These are phyloP conservation scores for Cenchrus purpureus DNA, from an alignment of 176 grass and related monocot species.

Conservation along the genomic window DNA sequence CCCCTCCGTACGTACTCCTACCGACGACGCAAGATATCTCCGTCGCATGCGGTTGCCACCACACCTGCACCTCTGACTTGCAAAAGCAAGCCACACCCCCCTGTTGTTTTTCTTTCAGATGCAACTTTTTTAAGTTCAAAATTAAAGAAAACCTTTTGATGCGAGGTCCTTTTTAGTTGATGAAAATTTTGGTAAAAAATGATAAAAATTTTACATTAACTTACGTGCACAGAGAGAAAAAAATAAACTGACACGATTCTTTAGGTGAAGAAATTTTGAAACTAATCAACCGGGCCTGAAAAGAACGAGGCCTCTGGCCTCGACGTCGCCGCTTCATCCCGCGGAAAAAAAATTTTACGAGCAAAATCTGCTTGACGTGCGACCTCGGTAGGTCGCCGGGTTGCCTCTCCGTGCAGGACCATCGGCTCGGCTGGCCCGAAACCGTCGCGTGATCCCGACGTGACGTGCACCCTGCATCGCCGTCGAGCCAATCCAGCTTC, in stretches of 20 bases:
- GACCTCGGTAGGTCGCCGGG: constrained; percentile 10
- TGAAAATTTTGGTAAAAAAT: no score
- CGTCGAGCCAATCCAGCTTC: neutral
- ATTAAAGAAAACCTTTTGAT: no score
- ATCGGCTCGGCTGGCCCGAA: neutral
- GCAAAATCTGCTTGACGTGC: constrained; percentile 23
- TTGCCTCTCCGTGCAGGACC: neutral
- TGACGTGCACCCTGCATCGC: neutral
- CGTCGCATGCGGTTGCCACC: neutral
- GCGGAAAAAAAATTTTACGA: neutral
- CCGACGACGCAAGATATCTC: constrained; percentile 27
- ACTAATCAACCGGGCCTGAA: neutral
- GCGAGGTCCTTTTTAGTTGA: no score
- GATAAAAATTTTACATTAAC: no score
- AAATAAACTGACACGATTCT: no score
- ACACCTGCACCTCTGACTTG: neutral
- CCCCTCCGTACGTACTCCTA: neutral
- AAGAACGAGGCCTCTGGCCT: neutral
- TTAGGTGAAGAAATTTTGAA: no score
- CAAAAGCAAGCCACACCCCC: constrained; percentile 30
- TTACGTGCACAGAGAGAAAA: no score
- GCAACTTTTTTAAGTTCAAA: neutral
- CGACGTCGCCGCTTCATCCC: neutral
- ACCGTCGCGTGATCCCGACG: constrained; percentile 5
- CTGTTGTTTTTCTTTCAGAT: neutral